A percentile compares a stretch with the other conserved stretches of the same genome.
phyloP scores from a whole-genome alignment of 371 early-diverging fungal species.

The Coemansia sp. region DNA sequence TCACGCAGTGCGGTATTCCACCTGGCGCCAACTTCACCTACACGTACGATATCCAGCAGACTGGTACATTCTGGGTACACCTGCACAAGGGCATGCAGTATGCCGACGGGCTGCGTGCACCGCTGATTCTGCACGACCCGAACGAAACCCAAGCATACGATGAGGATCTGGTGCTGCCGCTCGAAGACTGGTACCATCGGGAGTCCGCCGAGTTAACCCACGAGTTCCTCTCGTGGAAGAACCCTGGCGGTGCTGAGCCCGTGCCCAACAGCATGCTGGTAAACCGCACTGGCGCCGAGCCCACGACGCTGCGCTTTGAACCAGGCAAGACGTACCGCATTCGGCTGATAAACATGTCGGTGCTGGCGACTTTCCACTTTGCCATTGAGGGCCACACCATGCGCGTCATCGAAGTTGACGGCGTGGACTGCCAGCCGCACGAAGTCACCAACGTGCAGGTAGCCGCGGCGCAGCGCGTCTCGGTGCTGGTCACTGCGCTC shows the following conservation, averaged over 20 bases:
- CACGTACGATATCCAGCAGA: slow-evolving; percentile 18
- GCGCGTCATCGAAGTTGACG: slow-evolving; percentile 78
- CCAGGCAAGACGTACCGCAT: slow-evolving; percentile 81
- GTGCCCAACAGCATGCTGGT: slow-evolving; percentile 20
- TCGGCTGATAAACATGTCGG: slow-evolving; percentile 74
- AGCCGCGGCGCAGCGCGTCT: slow-evolving; percentile 66
- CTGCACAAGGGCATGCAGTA: slow-evolving; percentile 25
- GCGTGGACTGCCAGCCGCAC: slow-evolving; percentile 60
- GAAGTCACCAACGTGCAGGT: slow-evolving; percentile 58
- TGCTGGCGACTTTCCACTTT: slow-evolving; percentile 71
- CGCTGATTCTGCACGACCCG: slow-evolving; percentile 25
- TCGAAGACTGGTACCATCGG: slow-evolving; percentile 28
- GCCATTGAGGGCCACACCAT: slow-evolving; percentile 73
- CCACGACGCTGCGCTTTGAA: slow-evolving; percentile 48
- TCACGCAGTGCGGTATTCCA: slow-evolving; percentile 56
- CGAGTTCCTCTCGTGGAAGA: neutral
- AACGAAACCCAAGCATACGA: slow-evolving; percentile 23
- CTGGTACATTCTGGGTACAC: slow-evolving; percentile 39
- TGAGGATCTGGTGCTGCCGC: slow-evolving; percentile 21
- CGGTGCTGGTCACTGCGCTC: slow-evolving; percentile 67
- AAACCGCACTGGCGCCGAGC: slow-evolving; percentile 25
- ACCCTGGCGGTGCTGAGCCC: neutral
- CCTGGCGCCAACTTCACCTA: slow-evolving; percentile 62
- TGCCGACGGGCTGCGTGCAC: slow-evolving; percentile 28
- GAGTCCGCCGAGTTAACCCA: slow-evolving; percentile 11